Evolutionary conservation across 2,329 filamentous ascomycete genomes (phyloP).

Genomic region (Stachybotrys echinatus): DNA sequence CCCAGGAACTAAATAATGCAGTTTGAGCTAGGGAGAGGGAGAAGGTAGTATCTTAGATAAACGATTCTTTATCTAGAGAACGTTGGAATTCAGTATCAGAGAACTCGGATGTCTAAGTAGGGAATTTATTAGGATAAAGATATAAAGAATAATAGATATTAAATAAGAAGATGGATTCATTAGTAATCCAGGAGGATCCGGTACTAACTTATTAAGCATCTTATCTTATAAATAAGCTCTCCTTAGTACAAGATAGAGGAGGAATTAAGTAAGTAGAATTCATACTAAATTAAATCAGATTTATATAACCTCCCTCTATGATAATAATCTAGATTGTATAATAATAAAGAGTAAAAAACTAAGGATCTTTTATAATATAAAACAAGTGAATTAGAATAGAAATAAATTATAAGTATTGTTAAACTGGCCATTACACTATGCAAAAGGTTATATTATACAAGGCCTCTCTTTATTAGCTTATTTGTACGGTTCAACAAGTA

Average conservation of each 20-base stretch:
- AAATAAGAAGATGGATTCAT: no score
- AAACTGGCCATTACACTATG: no score
- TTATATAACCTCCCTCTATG: no score
- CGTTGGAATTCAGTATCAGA: slow-evolving; percentile 55
- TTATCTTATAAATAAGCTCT: no score
- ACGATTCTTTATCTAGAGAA: slow-evolving; percentile 44
- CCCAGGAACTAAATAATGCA: slow-evolving; percentile 79
- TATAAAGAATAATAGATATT: slow-evolving; percentile 65
- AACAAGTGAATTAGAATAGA: not conserved
- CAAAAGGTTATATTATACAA: not conserved
- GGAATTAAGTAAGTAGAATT: no score
- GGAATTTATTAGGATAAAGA: slow-evolving; percentile 78
- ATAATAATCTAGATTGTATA: no score
- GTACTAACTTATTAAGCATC: no score
- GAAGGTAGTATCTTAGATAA: slow-evolving; percentile 64
- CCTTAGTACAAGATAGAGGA: no score
- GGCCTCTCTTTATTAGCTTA: not conserved
- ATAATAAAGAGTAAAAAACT: not conserved
- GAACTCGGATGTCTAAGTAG: slow-evolving; percentile 71
- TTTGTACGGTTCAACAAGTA: no score
- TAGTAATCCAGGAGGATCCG: no score
- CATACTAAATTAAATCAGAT: no score
- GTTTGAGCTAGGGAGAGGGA: slow-evolving; percentile 70
- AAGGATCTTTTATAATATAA: not conserved
- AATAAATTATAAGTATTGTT: no score